Conservation (phyloP, 2,329 filamentous ascomycete species). For the Thielaviopsis populi region DNA sequence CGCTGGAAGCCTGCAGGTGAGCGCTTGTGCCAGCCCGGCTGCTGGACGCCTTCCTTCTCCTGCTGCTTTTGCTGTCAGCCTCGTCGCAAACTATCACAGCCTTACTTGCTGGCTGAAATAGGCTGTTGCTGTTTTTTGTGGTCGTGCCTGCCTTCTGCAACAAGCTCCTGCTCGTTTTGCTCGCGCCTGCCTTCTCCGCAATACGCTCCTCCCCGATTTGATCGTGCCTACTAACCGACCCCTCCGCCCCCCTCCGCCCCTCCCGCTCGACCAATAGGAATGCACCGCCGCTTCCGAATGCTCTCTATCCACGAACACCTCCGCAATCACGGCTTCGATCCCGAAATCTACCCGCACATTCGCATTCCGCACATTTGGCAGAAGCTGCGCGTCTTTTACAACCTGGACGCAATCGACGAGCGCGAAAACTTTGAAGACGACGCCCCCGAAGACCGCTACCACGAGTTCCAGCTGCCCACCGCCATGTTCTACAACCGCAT, state of each 20-base stretch:
- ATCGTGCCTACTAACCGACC: background rate
- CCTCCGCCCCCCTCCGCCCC: background rate
- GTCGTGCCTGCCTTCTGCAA: background rate
- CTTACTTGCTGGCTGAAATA: background rate
- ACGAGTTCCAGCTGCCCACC: slow-evolving; percentile 48
- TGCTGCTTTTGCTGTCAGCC: background rate
- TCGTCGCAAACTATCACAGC: background rate
- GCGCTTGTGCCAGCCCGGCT: slow-evolving; percentile 11
- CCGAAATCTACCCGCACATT: slow-evolving; percentile 58
- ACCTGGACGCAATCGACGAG: slow-evolving; percentile 73
- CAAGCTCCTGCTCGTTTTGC: background rate
- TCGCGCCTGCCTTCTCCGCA: background rate
- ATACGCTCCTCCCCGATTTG: background rate
- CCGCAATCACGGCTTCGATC: slow-evolving; percentile 64
- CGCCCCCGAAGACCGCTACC: slow-evolving; percentile 43
- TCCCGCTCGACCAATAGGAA: slow-evolving; percentile 35
- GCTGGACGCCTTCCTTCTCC: background rate
- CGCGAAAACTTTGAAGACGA: slow-evolving; percentile 55
- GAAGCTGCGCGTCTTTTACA: slow-evolving; percentile 71
- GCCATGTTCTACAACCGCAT: slow-evolving; percentile 29
- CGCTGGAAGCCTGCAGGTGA: slow-evolving; percentile 89
- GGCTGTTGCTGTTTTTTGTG: background rate
- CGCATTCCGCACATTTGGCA: slow-evolving; percentile 83
- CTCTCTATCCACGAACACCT: slow-evolving; percentile 70
- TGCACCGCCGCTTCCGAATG: slow-evolving; percentile 91